Percentiles rank a stretch among this genome's conserved stretches.
These are phyloP conservation scores for Amauroascus verrucosus DNA, from an alignment of 2,329 filamentous ascomycete species.

Conservation along the genomic window DNA sequence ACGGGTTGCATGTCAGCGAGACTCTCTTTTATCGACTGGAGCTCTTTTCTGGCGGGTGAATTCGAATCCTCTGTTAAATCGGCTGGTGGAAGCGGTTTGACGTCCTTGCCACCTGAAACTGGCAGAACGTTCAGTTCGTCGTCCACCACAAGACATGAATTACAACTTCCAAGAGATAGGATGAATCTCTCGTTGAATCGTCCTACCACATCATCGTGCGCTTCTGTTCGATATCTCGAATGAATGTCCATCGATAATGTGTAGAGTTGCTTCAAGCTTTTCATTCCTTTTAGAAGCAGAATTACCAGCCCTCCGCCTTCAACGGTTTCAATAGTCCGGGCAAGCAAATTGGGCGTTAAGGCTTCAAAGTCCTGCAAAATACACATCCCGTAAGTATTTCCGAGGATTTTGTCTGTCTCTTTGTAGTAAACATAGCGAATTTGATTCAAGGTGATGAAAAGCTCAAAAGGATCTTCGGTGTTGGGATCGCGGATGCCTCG, in stretches of 20 bases:
- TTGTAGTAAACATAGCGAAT: conserved; percentile 99
- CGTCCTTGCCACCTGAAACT: conserved; percentile 88
- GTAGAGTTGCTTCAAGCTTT: conserved; percentile 91
- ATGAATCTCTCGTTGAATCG: conserved; percentile 98
- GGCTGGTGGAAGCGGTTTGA: conserved; percentile 68
- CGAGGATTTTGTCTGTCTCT: conserved; percentile 96
- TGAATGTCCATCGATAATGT: conserved; percentile 97
- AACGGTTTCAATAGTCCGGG: conserved; percentile 91
- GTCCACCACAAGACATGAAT: conserved; percentile 88
- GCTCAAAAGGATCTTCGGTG: conserved; percentile 87
- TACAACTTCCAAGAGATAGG: conserved; percentile 86
- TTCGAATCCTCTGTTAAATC: conserved; percentile 64
- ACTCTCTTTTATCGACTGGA: conserved; percentile 78
- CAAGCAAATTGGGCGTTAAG: conserved; percentile 90
- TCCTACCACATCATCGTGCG: conserved; percentile 86
- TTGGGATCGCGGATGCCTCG: conserved; percentile 87
- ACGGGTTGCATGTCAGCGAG: conserved; percentile 77
- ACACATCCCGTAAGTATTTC: conserved; percentile 97
- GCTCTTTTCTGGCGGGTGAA: conserved; percentile 58
- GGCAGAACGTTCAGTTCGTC: conserved; percentile 96
- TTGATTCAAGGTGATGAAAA: conserved; percentile 91
- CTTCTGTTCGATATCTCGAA: conserved; percentile 90
- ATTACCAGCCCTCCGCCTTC: conserved; percentile 90
- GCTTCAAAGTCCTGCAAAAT: conserved; percentile 98
- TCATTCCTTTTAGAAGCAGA: conserved; percentile 89